Base-by-base conservation (phyloP, 1,284 basidiomycete species). In the Tetrapyrgos nigripes region DNA sequence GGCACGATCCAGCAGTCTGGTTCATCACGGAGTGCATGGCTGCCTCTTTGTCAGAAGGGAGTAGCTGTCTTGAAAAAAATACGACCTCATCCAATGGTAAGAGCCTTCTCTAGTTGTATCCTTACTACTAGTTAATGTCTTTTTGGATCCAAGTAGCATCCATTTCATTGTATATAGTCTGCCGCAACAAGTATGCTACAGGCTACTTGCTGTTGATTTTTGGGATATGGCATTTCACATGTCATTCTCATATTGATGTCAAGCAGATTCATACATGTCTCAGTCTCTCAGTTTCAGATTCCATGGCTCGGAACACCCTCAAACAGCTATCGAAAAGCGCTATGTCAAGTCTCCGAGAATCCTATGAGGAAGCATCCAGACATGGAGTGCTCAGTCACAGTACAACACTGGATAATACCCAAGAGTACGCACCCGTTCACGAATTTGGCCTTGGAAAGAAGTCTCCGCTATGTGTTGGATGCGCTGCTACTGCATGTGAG, bases 191-290 rank as follows among this genome's bases (percentile, higher is more conserved):
- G 13, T 58, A 58, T 28, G 56, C 56, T 11, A 53, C 37, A n/a
- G 45, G 56, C 5, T 27, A 58, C n/a, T 44, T 58, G 4, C 50
- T 50, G 4, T 21, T 58, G 35, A 31, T 26, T 26, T 44, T 57
- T 9, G 55, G 48, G 3, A 35, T 57, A 19, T 57, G 55, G 55
- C 50, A 24, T 3, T 53, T 57, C 26, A 35, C 55, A 6, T 57
- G 55, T 33, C 50, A 49, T 17, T 45, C 55, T 19, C 55, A 57
- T n/a, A 19, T 57, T 24, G 55, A 51, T 14, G 40, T 51, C 13
- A 57, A 57, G 14, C 37, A 49, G 1, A 19, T 53, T 3, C 48
- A 46, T 11, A 33, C 24, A 10, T 50, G 43, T 0, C 43, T 58
- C 3, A 50, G 56, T 57, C 17, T 40, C 6, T 40, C 37, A n/a